Base-by-base conservation (phyloP, 2,329 filamentous ascomycete species). In the Lojkania enalia region DNA sequence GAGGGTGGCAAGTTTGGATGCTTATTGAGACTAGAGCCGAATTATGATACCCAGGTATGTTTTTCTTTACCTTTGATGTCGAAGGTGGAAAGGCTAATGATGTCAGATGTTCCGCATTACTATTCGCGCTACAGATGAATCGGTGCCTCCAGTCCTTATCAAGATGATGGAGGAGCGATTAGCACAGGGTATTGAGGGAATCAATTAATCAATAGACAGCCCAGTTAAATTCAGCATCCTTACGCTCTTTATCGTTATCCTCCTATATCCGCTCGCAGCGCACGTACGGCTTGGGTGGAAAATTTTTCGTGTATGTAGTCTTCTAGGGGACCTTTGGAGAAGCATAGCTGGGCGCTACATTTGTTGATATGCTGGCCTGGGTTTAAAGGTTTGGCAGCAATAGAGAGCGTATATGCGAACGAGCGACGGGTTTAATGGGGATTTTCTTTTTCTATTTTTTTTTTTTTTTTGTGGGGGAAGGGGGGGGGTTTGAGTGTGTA, bases 1-100 rank as follows among this genome's bases (percentile, higher is more conserved):
- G 84, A 88, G 56, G 85, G 83, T 9, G 91, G 94, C 50, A 97
- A 97, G 75, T 95, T 90, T 74, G 94, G 94, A 21, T 97, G 94
- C 74, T 75, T 99, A 66, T 74, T 99, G 77, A 82, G 94, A 64
- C 73, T 99, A 73, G 94, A 99, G 78, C 94, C 94, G 49, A 99
- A 99, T 74, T 92, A 91, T 64, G 80, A 82, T 54, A 92, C 87
- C 53, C 88, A 90, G 83, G 94, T 96, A 79, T 75, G 85, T 73
- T 33, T 19, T 16, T n/a, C n/a, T n/a, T 15, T 15, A 33, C 30
- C 33, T 20, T 18, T 20, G 9, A n/a, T 16, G 35, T 38, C 39
- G 45, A 63, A 27, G 61, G 40, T 38, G 13, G 13, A 33, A 49
- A 55, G 41, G 54, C 47, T 58, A 52, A 64, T 20, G n/a, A 3